phyloP scores from a whole-genome alignment of 176 grass and related monocot species.

The Hyparrhenia diplandra region DNA sequence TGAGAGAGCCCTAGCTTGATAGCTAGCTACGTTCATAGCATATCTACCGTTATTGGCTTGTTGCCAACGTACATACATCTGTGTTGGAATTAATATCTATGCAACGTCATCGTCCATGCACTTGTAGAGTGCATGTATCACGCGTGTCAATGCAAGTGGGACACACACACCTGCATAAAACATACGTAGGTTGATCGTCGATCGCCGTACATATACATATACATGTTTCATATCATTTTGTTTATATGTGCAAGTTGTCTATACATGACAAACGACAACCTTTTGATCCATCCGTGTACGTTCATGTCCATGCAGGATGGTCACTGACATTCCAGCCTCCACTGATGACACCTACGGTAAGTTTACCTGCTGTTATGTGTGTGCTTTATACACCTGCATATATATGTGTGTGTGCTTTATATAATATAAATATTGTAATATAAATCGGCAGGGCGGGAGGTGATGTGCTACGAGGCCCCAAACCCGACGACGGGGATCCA shows the following conservation, averaged over 20 bases:
- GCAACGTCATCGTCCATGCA: not conserved
- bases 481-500: slow-evolving; percentile 66
- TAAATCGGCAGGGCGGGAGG: slow-evolving; percentile 36
- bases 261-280: not conserved
- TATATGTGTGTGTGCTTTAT: too few species aligned
- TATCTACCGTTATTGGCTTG: not conserved
- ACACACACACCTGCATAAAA: not conserved
- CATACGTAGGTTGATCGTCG: not conserved
- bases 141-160: not conserved
- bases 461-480: slow-evolving; percentile 60
- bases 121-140: not conserved
- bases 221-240: not conserved
- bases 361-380: not conserved
- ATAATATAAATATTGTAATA: too few species aligned
- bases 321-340: slow-evolving; percentile 85
- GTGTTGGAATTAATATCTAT: not conserved
- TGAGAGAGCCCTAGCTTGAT: slow-evolving; percentile 1
- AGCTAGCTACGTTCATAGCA: not conserved
- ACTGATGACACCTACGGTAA: slow-evolving; percentile 65
- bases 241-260: not conserved
- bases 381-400: too few species aligned
- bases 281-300: not conserved
- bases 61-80: not conserved
- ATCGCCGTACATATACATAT: not conserved
- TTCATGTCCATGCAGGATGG: slow-evolving; percentile 61